A percentile compares a stretch with the other conserved stretches of the same genome.
These are phyloP conservation scores for Xylariaceae sp. DNA, from an alignment of 2,329 filamentous ascomycete genomes.

Conservation along the genomic window DNA sequence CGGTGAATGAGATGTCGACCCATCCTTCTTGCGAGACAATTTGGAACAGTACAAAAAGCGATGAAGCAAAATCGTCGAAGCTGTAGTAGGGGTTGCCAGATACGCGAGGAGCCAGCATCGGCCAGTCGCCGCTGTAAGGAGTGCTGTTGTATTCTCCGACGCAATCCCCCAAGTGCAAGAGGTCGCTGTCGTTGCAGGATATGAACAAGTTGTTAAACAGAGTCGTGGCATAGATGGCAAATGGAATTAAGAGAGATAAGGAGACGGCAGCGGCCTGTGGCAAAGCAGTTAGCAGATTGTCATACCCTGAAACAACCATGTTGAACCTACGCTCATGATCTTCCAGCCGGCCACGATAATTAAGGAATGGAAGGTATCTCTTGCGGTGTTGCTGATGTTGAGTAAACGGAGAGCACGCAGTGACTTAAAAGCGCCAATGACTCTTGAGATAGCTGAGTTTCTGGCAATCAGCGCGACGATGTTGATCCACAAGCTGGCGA, in stretches of 20 bases:
- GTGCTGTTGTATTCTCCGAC: constrained; percentile 72
- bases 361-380: constrained; percentile 93
- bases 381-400: constrained; percentile 91
- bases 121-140: constrained; percentile 69
- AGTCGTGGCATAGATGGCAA: constrained; percentile 92
- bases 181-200: constrained; percentile 65
- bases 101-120: constrained; percentile 73
- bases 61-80: constrained; percentile 91
- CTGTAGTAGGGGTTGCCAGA: constrained; percentile 77
- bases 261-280: constrained; percentile 82
- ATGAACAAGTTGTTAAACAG: constrained; percentile 80
- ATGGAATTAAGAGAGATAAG: constrained; percentile 86
- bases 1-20: constrained; percentile 84
- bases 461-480: constrained; percentile 75
- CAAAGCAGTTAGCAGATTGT: constrained; percentile 9
- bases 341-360: constrained; percentile 94
- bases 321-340: constrained; percentile 64
- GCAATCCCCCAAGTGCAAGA: constrained; percentile 58
- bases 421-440: constrained; percentile 94
- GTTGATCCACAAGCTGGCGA: constrained; percentile 93
- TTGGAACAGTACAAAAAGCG: constrained; percentile 94
- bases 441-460: constrained; percentile 77
- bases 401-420: constrained; percentile 82
- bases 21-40: constrained; percentile 98
- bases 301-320: not conserved